Evolutionary conservation across 495 filamentous ascomycete genomes (phyloP), one percentile per base, ranked within the genome.

Genomic region (Daldinia decipiens): DNA sequence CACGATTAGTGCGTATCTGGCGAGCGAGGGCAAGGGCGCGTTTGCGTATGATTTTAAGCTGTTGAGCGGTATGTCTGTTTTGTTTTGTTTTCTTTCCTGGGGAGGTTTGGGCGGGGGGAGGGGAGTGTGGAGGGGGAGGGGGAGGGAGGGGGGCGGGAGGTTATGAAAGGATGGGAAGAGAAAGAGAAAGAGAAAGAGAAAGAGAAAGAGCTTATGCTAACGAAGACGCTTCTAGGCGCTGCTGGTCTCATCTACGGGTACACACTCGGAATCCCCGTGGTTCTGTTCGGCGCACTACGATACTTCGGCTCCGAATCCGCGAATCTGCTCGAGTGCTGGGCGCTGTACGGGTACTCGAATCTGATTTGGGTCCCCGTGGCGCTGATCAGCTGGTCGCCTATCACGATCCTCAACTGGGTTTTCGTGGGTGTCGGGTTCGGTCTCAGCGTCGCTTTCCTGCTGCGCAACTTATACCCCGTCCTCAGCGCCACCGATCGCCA

Each of bases 341-440:
- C 93, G 40, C 80, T 99, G 38, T 99, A 98, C 79, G 95, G 95
- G 12, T 99, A 99, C 81, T 86, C 89, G 31, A 99, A 98, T 82
- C 81, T 98, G 73, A 91, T 98, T 58, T 99, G 95, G 95, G 93
- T 99, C 73, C 93, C 90, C 1, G 95, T 99, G 47, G 96, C 95
- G 24, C 82, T 98, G 60, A 91, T 97, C 62, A 91, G 90, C 77
- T 97, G 93, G 90, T 94, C 91, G 70, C 91, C 91, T 26, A 80
- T 97, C 72, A 87, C 86, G 12, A 86, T 92, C 59, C 86, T 99
- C 57, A 99, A 99, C 83, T 98, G 91, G 85, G 87, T 95, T 40
- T 97, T 98, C 82, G 94, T 97, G 7, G 92, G 85, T 36, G 84
- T 98, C 47, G 95, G 95, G 26, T 98, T 98, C 80, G 93, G 86